A percentile compares a stretch with the other conserved stretches of the same genome.
phyloP scores from a whole-genome alignment of 805 yeast species.

The Pichia insulana region DNA sequence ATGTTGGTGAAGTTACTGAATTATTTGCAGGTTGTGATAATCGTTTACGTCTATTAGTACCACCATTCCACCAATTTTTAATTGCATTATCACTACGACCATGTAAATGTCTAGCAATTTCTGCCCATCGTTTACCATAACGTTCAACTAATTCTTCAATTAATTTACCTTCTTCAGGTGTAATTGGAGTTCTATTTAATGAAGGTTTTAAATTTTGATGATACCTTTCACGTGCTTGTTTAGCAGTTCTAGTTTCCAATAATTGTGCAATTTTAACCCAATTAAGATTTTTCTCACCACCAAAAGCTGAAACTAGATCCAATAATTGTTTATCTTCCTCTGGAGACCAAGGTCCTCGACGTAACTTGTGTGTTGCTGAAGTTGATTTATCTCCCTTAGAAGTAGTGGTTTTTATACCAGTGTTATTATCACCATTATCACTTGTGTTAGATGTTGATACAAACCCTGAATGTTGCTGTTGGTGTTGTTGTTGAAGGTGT shows the following conservation, averaged over 20 bases:
- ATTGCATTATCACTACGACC: conserved; percentile 89
- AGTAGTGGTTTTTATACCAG: no score
- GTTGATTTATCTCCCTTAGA: neutral
- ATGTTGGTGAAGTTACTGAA: conserved; percentile 10
- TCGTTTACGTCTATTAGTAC: conserved; percentile 74
- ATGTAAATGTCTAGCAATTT: conserved; percentile 76
- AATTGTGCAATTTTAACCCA: conserved; percentile 82
- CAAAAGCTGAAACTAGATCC: conserved; percentile 59
- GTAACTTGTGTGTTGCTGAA: conserved; percentile 14
- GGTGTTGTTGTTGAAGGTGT: neutral
- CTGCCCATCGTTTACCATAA: conserved; percentile 91
- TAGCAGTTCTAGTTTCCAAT: conserved; percentile 73
- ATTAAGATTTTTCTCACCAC: conserved; percentile 52
- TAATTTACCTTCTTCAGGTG: conserved; percentile 72
- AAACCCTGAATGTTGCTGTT: neutral
- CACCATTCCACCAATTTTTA: conserved; percentile 96
- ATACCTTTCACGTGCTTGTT: conserved; percentile 85
- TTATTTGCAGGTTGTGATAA: conserved; percentile 12
- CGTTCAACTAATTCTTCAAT: conserved; percentile 72
- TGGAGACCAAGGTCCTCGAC: conserved; percentile 87
- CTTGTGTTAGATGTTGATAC: no score
- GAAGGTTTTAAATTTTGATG: conserved; percentile 87
- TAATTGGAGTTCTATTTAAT: conserved; percentile 72
- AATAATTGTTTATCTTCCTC: conserved; percentile 70
- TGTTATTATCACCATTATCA: no score